A percentile compares a stretch with the other conserved stretches of the same genome.
phyloP scores from a whole-genome alignment of 371 early-diverging fungal species.

The Mortierella sp. region DNA sequence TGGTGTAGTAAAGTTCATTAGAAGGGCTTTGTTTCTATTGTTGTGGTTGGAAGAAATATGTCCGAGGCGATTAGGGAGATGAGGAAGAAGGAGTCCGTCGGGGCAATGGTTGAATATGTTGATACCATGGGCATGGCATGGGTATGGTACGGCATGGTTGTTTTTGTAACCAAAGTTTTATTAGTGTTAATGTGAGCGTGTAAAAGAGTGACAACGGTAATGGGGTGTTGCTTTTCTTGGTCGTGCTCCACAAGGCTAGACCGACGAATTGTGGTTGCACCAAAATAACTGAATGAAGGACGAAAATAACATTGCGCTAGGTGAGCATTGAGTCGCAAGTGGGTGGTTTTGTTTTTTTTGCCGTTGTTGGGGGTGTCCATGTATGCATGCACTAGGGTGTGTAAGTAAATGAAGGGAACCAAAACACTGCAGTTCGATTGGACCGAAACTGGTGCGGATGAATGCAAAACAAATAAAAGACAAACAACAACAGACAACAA shows the following conservation, averaged over 20 bases:
- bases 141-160: neutral
- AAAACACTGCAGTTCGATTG: neutral
- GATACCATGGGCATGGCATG: neutral
- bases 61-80: neutral
- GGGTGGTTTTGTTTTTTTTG: neutral
- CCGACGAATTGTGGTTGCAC: constrained; percentile 4
- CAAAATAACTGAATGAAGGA: neutral
- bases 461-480: neutral
- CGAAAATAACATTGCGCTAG: constrained; percentile 7
- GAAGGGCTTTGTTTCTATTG: neutral
- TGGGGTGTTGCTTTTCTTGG: neutral
- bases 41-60: constrained; percentile 7
- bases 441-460: neutral
- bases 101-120: neutral
- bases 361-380: neutral
- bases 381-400: too few species aligned
- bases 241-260: neutral
- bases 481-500: neutral
- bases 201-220: neutral
- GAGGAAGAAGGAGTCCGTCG: neutral
- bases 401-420: neutral
- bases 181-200: neutral
- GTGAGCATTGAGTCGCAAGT: neutral
- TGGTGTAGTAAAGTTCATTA: neutral
- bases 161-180: too few species aligned